phyloP scores from a whole-genome alignment of 441 rosid genomes.

The Jatropha multifida region DNA sequence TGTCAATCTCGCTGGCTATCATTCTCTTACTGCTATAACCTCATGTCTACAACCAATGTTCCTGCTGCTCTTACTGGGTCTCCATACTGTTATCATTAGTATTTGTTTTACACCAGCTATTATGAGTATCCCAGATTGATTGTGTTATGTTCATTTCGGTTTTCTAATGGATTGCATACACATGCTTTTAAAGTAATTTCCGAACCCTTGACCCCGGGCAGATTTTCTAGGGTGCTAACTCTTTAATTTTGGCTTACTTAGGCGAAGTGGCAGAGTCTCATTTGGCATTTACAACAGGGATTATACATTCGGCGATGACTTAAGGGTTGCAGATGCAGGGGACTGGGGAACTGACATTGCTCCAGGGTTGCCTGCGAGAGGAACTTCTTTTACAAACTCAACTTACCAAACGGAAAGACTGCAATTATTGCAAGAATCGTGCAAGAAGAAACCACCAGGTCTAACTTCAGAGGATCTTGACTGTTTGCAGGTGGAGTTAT shows the following conservation, averaged over 20 bases:
- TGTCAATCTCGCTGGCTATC: background rate
- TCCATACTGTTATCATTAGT: background rate
- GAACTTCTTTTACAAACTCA: conserved; percentile 26
- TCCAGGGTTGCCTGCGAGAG: conserved; percentile 19
- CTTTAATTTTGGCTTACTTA: conserved; percentile 28
- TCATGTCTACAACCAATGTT: background rate
- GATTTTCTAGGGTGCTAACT: conserved; percentile 3
- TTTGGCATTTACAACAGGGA: conserved; percentile 30
- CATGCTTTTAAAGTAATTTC: background rate
- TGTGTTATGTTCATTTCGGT: background rate
- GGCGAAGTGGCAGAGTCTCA: conserved; percentile 48
- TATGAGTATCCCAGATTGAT: background rate
- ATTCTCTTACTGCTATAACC: no score
- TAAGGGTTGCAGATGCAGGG: conserved; percentile 40
- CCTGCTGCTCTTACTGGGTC: background rate
- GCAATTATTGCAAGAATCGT: conserved; percentile 27
- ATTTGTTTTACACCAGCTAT: background rate
- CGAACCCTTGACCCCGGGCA: background rate
- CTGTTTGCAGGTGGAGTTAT: conserved; percentile 46
- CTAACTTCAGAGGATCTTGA: conserved; percentile 53
- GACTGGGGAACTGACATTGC: conserved; percentile 38
- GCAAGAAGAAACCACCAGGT: conserved; percentile 73
- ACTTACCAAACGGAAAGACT: conserved; percentile 36
- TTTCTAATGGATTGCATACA: background rate
- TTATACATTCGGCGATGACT: conserved; percentile 30